Evolutionary conservation across 1,284 basidiomycete genomes (phyloP).

Genomic region (Cronartium quercuum): DNA sequence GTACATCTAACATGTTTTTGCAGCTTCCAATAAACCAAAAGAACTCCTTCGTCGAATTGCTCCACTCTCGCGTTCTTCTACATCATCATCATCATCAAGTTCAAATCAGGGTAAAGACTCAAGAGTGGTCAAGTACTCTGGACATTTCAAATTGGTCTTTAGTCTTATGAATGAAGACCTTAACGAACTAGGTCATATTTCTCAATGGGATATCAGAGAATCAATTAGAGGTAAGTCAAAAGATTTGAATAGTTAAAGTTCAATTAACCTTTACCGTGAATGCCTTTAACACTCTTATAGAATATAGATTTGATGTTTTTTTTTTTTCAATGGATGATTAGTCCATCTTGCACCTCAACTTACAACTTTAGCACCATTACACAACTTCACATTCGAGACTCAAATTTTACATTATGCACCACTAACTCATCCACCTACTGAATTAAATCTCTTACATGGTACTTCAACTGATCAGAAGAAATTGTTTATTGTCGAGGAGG

Average conservation of each 20-base stretch:
- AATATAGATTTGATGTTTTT: neutral
- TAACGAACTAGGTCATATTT: constrained; percentile 58
- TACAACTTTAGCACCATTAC: constrained; percentile 59
- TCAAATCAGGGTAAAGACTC: constrained; percentile 19
- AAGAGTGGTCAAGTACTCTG: constrained; percentile 64
- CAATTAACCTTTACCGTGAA: constrained; percentile 28
- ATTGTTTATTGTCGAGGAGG: constrained; percentile 58
- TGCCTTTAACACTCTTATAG: constrained; percentile 24
- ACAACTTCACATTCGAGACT: constrained; percentile 88
- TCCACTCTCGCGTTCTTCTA: constrained; percentile 5
- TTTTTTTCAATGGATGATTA: constrained; percentile 46
- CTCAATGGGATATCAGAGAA: constrained; percentile 65
- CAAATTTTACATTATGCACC: constrained; percentile 90
- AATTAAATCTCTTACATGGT: neutral
- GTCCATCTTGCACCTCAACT: constrained; percentile 66
- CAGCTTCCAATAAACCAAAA: neutral
- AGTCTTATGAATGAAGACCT: constrained; percentile 81
- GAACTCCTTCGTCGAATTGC: constrained; percentile 17
- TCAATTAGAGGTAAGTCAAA: constrained; percentile 60
- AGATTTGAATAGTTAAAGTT: neutral
- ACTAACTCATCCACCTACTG: constrained; percentile 68
- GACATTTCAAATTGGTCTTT: constrained; percentile 71
- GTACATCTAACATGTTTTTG: neutral
- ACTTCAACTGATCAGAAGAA: neutral
- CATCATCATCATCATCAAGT: neutral